These are phyloP conservation scores for Phoma sp. DNA, from an alignment of 2,329 filamentous ascomycete species.

Conservation along the genomic window DNA sequence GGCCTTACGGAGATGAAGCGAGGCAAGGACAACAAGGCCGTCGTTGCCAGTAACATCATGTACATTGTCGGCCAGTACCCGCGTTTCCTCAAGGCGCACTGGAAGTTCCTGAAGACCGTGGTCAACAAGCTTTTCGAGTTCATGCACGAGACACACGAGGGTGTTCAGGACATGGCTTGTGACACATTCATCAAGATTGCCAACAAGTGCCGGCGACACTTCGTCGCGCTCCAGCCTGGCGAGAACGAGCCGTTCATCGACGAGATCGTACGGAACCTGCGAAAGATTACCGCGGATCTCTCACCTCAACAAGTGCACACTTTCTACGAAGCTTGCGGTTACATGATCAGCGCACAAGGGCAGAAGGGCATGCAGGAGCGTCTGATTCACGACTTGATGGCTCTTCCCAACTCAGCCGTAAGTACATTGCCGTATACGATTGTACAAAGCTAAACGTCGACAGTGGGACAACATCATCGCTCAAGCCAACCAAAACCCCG, in stretches of 20 bases:
- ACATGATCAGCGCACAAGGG: slow-evolving; percentile 98
- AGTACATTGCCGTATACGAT: slow-evolving; percentile 20
- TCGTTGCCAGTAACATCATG: slow-evolving; percentile 99
- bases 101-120: slow-evolving; percentile 99
- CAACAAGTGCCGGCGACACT: slow-evolving; percentile 96
- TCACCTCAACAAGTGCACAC: slow-evolving; percentile 98
- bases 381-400: slow-evolving; percentile 90
- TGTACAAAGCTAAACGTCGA: slow-evolving; percentile 19
- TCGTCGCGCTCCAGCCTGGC: slow-evolving; percentile 92
- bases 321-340: slow-evolving; percentile 98
- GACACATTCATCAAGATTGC: slow-evolving; percentile 99
- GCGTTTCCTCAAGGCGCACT: slow-evolving; percentile 97
- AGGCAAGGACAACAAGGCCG: slow-evolving; percentile 98
- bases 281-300: slow-evolving; percentile 93
- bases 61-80: slow-evolving; percentile 99
- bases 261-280: slow-evolving; percentile 94
- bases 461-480: slow-evolving; percentile 92
- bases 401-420: slow-evolving; percentile 82
- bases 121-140: slow-evolving; percentile 99
- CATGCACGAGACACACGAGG: slow-evolving; percentile 99
- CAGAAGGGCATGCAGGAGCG: slow-evolving; percentile 94
- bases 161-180: slow-evolving; percentile 99
- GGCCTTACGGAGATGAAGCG: slow-evolving; percentile 99
- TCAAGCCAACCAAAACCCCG: slow-evolving; percentile 82
- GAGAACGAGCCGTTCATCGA: slow-evolving; percentile 97